Evolutionary conservation across 2,329 filamentous ascomycete genomes (phyloP).

Genomic region (Calonectria crousiana): DNA sequence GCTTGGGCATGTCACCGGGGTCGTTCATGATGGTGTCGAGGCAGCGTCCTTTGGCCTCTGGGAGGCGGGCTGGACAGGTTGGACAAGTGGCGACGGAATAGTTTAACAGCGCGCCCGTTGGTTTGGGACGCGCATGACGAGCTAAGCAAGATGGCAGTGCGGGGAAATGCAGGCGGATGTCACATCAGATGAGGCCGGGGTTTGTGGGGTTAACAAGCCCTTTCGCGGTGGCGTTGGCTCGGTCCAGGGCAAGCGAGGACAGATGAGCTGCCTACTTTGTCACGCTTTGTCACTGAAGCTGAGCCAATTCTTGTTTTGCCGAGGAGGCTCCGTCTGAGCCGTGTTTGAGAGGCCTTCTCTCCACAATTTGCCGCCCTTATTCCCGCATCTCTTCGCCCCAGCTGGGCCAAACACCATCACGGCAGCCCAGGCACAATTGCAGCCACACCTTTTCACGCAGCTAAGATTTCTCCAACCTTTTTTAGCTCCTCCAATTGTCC

Average conservation of each 20-base stretch:
- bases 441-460: background rate
- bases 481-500: constrained; percentile 2
- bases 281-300: background rate
- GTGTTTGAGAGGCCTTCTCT: background rate
- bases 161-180: constrained; percentile 18
- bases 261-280: background rate
- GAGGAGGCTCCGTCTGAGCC: background rate
- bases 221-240: background rate
- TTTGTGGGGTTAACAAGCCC: background rate
- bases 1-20: constrained; percentile 12
- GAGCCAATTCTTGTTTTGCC: constrained; percentile 6
- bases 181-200: constrained; percentile 5
- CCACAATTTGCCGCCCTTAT: background rate
- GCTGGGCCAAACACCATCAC: background rate
- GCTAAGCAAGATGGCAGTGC: constrained; percentile 10
- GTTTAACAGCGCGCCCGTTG: background rate
- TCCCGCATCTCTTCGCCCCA: background rate
- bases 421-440: background rate
- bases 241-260: background rate
- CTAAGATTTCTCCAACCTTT: background rate
- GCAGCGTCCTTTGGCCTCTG: background rate
- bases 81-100: constrained; percentile 8
- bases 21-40: background rate
- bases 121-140: background rate
- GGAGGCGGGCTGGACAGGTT: background rate